Base-by-base conservation (phyloP, 202 grass and related monocot species). In the Sporobolus alterniflorus region DNA sequence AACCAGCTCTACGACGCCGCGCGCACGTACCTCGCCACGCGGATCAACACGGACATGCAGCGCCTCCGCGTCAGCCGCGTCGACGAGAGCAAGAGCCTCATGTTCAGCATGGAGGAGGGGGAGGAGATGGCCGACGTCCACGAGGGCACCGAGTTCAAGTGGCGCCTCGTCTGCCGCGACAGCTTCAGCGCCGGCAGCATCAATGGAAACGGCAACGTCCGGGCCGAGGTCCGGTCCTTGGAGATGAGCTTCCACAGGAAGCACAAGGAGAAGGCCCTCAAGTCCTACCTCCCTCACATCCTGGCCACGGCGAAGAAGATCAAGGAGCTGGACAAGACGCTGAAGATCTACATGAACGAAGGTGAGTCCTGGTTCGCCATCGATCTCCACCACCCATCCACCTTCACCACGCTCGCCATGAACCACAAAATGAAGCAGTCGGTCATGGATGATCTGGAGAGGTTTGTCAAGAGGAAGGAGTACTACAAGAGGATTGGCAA, bases 271-370 rank as follows among this genome's bases (percentile, higher is more conserved):
- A 88, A 75, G 75, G 83, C 88, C 15, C 68, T 94, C 63, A 40
- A 74, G 0, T 83, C 68, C 42, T 98, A 98, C 86, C 81, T 98
- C 66, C 92, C 95, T 8, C 86, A 88, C 83, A 85, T 98, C 79
- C 69, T 93, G 18, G 86, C 79, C 33, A 85, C 66, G 26, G 92
- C 92, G 9, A 93, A 93, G 72, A 80, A 78, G n/a, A 93, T 93
- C 81, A 91, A 85, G 78, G 88, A 97, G 5, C 78, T 89, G 83
- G 86, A 94, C 21, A 89, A 75, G 87, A 88, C 88, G 48, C 77
- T 94, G 11, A 87, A 91, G 76, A 91, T 98, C 76, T 87, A 94
- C 88, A 92, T 94, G 95, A 98, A 98, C 46, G 90, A 97, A 25
- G 88, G 84, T 17, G 86, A 89, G 11, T 56, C 66, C 0, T 98